Base-by-base conservation (phyloP, 176 grass and related monocot genomes). In the Urochloa ruziziensis region DNA sequence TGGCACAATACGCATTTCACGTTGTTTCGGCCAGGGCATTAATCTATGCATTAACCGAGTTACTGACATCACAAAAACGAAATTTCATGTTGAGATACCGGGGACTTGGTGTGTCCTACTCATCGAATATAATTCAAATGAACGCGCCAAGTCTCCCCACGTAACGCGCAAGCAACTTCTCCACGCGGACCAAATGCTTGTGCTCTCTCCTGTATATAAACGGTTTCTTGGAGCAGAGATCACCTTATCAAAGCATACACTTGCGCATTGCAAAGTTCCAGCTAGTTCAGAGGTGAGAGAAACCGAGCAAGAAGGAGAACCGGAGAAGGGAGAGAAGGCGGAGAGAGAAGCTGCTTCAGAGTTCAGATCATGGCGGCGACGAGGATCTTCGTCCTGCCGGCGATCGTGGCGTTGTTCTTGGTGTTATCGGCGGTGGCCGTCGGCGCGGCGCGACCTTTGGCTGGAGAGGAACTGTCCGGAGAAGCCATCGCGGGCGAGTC, bases 131-230 rank as follows among this genome's bases (percentile, higher is more conserved):
- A 69, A 77, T 77, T 69, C 70, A 82, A 87, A 70, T 65, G 14
- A 10, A 4, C 40, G 63, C 52, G 62, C 79, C 51, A 70, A 82
- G 73, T 71, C 54, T 54, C 23, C 29, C 67, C 36, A 37, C 70
- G 60, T 80, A 80, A 84, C 67, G 59, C 83, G 40, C 40, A 59
- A 46, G 60, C 67, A 80, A 73, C 79, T 77, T 59, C 51, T 75
- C n/a, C 59, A 40, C 6, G 43, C 52, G 17, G 25, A 47, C 67
- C 8, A 58, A 46, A 36, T 58, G 9, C 23, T 10, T 17, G 14
- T 3, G 43, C n/a, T 27, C 56, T 59, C 24, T n/a, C 56, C 56
- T 59, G 10, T 88, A 88, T 80, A 69, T 77, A 36, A 24, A 40
- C 7, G 67, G 35, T 23, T 43, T 53, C 52, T 13, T 62, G 16